These are phyloP conservation scores for Ogataea ganodermae DNA, from an alignment of 805 yeast species.

Conservation along the genomic window DNA sequence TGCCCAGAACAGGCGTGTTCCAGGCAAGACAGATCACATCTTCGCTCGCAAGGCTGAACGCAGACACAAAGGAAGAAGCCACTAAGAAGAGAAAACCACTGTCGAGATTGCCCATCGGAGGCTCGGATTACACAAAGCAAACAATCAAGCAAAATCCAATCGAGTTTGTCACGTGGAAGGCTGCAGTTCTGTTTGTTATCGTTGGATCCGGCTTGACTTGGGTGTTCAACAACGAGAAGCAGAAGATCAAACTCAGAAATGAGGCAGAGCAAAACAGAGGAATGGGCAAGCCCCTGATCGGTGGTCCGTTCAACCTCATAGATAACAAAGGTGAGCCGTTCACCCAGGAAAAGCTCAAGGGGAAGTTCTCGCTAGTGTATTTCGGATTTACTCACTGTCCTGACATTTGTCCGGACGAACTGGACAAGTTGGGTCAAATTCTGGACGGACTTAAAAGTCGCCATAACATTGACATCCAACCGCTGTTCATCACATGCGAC, in stretches of 20 bases:
- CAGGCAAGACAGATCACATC: constrained; percentile 1
- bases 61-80: neutral
- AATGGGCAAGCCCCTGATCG: constrained; percentile 88
- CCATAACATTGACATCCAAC: constrained; percentile 66
- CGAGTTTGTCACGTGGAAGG: constrained; percentile 86
- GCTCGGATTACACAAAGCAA: constrained; percentile 37
- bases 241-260: constrained; percentile 67
- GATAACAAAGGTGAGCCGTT: constrained; percentile 74
- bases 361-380: constrained; percentile 82
- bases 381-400: constrained; percentile 98
- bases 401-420: constrained; percentile 97
- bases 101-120: constrained; percentile 80
- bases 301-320: constrained; percentile 79
- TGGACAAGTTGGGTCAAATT: constrained; percentile 84
- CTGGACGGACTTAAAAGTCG: constrained; percentile 57
- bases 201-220: constrained; percentile 74
- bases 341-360: constrained; percentile 74
- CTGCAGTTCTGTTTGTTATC: constrained; percentile 62
- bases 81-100: constrained; percentile 55
- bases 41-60: neutral
- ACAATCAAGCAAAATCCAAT: constrained; percentile 42
- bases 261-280: constrained; percentile 87
- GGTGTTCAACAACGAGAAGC: constrained; percentile 75
- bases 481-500: constrained; percentile 93
- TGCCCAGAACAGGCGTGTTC: neutral